Evolutionary conservation across 2,329 filamentous ascomycete species (phyloP), one percentile per base, ranked within the genome.

Genomic region (Colletotrichum sp.): DNA sequence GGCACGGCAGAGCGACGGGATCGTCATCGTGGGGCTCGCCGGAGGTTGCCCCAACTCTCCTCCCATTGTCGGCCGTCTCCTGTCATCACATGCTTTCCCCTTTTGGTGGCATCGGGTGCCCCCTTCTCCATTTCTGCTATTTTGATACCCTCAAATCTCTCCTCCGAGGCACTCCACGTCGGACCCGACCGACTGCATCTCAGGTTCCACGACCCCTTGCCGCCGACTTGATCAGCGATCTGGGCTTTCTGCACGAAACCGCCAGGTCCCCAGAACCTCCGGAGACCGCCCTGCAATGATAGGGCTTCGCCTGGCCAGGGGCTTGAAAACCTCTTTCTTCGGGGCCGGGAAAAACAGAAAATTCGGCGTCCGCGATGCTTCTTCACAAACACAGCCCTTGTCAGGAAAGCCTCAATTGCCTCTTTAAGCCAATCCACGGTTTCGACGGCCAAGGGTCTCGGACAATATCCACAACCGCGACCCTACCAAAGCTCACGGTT

Each of bases 61-160:
- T 32, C 55, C 28, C 64, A 52, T 34, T 44, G 32, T 70, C 70
- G 70, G 70, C 65, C 70, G 70, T 39, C 64, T 76, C 73, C 73
- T 68, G 39, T 15, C 60, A 39, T 76, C 74, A 69, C 70, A 76
- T 76, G 65, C 59, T 65, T 57, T 44, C 28, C 52, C 36, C 24
- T 34, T 66, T 75, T 55, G 66, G 32, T 24, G 32, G 57, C 64
- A 24, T 63, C 57, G 66, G 55, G 49, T 34, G 18, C 63, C 39
- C 71, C 66, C 57, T 70, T 55, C 34, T 70, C 39, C 59, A 49
- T 69, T 49, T 72, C 36, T 39, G 30, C 30, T 63, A 72, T 63
- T 67, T 67, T 72, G 36, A 72, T 62, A 32, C n/a, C 21, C 30
- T 28, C 34, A 52, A 72, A 36, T 62, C 32, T 32, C 32, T 55